phyloP scores from a whole-genome alignment of 1,284 basidiomycete species.

The Boletus hoseneyae region DNA sequence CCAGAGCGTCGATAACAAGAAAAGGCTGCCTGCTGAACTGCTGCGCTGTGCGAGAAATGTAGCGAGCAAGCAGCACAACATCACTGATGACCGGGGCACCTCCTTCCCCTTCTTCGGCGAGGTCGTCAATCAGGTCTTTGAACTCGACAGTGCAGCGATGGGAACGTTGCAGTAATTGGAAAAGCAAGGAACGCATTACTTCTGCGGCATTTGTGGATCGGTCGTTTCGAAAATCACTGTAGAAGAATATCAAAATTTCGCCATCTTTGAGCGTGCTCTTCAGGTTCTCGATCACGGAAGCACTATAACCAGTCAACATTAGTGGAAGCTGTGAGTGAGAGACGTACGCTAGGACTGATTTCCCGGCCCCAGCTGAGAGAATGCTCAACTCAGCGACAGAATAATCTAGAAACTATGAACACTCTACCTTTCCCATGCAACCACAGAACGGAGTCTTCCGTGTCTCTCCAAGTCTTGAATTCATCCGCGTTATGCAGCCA shows the following conservation, averaged over 20 bases:
- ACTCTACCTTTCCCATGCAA: conserved; percentile 13
- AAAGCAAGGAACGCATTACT: conserved; percentile 16
- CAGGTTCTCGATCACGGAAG: conserved; percentile 15
- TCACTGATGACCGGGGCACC: neutral
- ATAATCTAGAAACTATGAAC: fast-evolving
- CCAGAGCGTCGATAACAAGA: conserved; percentile 12
- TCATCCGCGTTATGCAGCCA: conserved; percentile 8
- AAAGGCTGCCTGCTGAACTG: neutral
- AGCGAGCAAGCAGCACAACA: neutral
- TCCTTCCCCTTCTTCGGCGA: neutral
- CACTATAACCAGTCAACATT: neutral
- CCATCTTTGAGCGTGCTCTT: neutral
- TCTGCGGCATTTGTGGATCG: neutral
- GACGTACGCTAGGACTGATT: conserved; percentile 22
- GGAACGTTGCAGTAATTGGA: conserved; percentile 9
- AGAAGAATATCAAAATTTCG: conserved; percentile 12
- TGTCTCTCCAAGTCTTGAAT: conserved; percentile 12
- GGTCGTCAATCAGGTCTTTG: neutral
- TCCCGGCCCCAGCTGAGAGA: conserved; percentile 11
- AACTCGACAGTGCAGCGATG: neutral
- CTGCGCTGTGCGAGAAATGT: conserved; percentile 1
- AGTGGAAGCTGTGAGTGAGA: no score
- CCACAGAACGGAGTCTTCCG: conserved; percentile 15
- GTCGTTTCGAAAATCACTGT: conserved; percentile 15
- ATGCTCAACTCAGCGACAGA: neutral